Evolutionary conservation across 78 protist species (phyloP), one percentile per base, ranked within the genome.

Genomic region (Guillardia theta): DNA sequence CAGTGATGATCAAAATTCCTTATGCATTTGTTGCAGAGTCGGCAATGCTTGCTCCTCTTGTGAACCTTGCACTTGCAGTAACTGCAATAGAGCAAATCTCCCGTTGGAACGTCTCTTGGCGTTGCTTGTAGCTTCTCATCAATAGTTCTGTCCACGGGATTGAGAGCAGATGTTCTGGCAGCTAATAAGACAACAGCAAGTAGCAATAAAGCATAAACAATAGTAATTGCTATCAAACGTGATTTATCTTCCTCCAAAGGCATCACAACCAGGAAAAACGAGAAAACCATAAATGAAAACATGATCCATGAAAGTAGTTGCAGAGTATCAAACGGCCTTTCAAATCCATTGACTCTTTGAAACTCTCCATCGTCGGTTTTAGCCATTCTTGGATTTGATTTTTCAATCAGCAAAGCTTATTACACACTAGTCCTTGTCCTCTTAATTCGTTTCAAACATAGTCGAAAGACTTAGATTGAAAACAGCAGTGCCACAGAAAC

Each of bases 1-100:
- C 96, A 95, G 43, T 95, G 94, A 48, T 95, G 96, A 30, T 95
- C 96, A 39, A 88, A 92, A 9, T 70, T 33, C 21, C 37, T 39
- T 0, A 93, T 78, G 24, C 96, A 95, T 37, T 58, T 90, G 64
- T 95, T 92, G 92, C 94, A 95, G 19, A 30, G 43, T 33, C 92
- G 10, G 70, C 96, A 95, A 44, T 95, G 96, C 77, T 95, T 95
- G 78, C 96, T 64, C 50, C 88, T 30, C 48, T 22, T 19, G 46
- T 64, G 62, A 50, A 88, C 93, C 1, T 76, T 21, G 80, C 46
- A 41, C 33, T 44, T 37, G 77, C 88, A 46, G 47, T 88, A 21
- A 21, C 46, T n/a, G 15, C 83, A 48, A 4, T 4, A 76, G 8
- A 48, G 45, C 27, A 58, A 39, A 43, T 53, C 54, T 70, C 18